phyloP scores from a whole-genome alignment of 2,329 filamentous ascomycete genomes.

The Colletotrichum sp. region DNA sequence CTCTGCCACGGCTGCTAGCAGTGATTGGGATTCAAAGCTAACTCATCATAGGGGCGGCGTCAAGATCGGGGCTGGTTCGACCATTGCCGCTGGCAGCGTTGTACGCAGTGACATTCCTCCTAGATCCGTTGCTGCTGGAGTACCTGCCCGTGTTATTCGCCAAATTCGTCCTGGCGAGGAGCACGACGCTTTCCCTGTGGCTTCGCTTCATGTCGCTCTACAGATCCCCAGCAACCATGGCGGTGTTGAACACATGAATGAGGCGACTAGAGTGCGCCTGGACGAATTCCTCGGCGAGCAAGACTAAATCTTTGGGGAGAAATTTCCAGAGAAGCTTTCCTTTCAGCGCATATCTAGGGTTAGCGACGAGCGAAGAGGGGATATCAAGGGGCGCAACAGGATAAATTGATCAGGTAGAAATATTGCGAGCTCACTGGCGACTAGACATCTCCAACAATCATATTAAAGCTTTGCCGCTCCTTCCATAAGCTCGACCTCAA shows the following conservation, averaged over 20 bases:
- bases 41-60: slow-evolving; percentile 20
- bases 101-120: slow-evolving; percentile 31
- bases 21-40: not conserved
- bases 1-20: not conserved
- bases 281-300: not conserved
- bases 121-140: slow-evolving; percentile 28
- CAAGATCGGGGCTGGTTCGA: slow-evolving; percentile 31
- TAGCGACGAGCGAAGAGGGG: not conserved
- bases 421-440: not conserved
- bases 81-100: slow-evolving; percentile 33
- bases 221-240: not conserved
- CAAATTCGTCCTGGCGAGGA: not conserved
- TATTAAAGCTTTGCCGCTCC: slow-evolving; percentile 33
- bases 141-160: slow-evolving; percentile 20
- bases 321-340: not conserved
- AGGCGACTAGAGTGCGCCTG: not conserved
- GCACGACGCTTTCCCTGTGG: not conserved
- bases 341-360: not conserved
- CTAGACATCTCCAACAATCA: not conserved
- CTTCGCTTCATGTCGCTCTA: not conserved
- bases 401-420: not conserved
- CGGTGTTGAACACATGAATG: not conserved
- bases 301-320: not conserved
- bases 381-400: not conserved
- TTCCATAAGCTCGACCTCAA: not conserved